Evolutionary conservation across 495 filamentous ascomycete species (phyloP), one percentile per base, ranked within the genome.

Genomic region (Podospora conica): DNA sequence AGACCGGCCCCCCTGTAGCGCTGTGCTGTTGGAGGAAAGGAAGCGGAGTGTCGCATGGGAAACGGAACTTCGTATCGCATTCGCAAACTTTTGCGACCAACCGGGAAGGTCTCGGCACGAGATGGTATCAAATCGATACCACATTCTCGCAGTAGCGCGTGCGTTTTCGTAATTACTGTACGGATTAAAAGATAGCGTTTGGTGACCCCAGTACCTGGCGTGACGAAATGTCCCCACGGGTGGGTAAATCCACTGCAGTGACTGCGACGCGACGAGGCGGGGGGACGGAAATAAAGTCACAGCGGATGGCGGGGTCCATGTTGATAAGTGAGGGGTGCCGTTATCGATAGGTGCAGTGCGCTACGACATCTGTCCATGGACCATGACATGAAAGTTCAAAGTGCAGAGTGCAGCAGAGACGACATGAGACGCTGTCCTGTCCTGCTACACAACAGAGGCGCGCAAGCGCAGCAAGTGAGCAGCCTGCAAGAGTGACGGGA

Each of bases 11-110:
- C 48, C 33, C 61, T 33, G 53, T 53, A 23, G 58, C n/a, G 18
- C 3, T 22, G 40, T 25, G 61, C 15, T n/a, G 21, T 31, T 27
- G 29, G 61, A n/a, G n/a, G n/a, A n/a, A n/a, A n/a, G n/a, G n/a
- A 53, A 55, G 40, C 40, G 40, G 40, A 48, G 40, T 28, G 61
- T 63, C 23, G 61, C 29, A 63, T 40, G 20, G 15, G 25, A 63
- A 63, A 63, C 53, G 61, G 61, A 63, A 9, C 23, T 48, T 63
- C 61, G 61, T 63, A 63, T 63, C 54, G 23, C 6, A 53, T 29
- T 27, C 58, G 58, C 58, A 27, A 29, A n/a, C 58, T 29, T 29
- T 59, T n/a, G n/a, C n/a, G n/a, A n/a, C n/a, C n/a, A n/a, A n/a
- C n/a, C n/a, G n/a, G n/a, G n/a, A n/a, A n/a, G n/a, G n/a, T n/a